A percentile compares a stretch with the other conserved stretches of the same genome.
These are phyloP conservation scores for Aquilaria yunnanensis DNA, from an alignment of 345 rosid genomes.

Conservation along the genomic window DNA sequence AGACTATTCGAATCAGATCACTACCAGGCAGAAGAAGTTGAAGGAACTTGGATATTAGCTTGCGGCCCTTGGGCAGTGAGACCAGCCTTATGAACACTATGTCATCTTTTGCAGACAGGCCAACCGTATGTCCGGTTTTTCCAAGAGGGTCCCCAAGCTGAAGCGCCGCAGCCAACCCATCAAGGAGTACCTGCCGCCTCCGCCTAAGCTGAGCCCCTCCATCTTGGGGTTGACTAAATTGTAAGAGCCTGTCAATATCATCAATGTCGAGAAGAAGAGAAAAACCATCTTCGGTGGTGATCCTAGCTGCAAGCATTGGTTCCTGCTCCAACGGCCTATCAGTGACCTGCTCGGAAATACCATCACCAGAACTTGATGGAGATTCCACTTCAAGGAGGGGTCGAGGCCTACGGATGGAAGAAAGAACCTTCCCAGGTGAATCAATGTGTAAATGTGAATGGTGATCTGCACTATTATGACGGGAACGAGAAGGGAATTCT, in stretches of 20 bases:
- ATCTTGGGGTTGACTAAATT: constrained; percentile 67
- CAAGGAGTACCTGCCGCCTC: constrained; percentile 64
- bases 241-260: constrained; percentile 77
- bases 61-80: constrained; percentile 82
- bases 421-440: constrained; percentile 51
- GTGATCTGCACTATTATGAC: constrained; percentile 66
- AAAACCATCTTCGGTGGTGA: constrained; percentile 78
- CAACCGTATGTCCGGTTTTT: constrained; percentile 42
- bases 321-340: constrained; percentile 89
- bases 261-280: constrained; percentile 75
- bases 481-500: constrained; percentile 73
- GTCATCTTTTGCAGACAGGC: constrained; percentile 63
- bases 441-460: constrained; percentile 49
- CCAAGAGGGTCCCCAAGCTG: constrained; percentile 92
- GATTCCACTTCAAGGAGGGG: constrained; percentile 75
- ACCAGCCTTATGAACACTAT: constrained; percentile 68
- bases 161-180: constrained; percentile 82
- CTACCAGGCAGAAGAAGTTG: constrained; percentile 81
- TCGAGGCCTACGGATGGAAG: constrained; percentile 59
- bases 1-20: constrained; percentile 74
- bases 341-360: constrained; percentile 46
- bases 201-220: constrained; percentile 75
- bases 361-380: constrained; percentile 43
- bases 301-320: constrained; percentile 95
- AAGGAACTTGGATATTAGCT: constrained; percentile 57